Conservation (phyloP, 257 asterid species). For the Haberlea rhodopensis region DNA sequence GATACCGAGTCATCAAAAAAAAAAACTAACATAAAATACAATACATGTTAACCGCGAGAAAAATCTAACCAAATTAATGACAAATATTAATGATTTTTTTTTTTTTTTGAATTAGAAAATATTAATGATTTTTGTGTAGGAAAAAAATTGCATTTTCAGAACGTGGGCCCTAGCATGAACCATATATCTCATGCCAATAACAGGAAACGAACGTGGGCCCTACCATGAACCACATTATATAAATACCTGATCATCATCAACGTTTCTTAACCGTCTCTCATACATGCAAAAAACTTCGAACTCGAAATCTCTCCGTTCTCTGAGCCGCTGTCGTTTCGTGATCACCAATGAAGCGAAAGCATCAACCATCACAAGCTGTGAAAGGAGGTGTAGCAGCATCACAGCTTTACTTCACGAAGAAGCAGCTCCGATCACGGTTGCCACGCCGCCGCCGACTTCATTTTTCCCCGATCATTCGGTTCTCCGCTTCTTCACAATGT, state of each 20-base stretch:
- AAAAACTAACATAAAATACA: no score
- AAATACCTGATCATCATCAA: conserved; percentile 36
- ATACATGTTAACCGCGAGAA: no score
- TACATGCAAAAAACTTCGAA: conserved; percentile 29
- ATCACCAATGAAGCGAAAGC: conserved; percentile 49
- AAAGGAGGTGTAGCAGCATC: conserved; percentile 26
- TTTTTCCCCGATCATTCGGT: conserved; percentile 45
- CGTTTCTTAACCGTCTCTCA: conserved; percentile 44
- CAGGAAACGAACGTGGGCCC: conserved; percentile 27
- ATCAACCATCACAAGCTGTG: conserved; percentile 25
- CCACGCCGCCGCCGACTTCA: conserved; percentile 56
- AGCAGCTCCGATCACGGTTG: conserved; percentile 71
- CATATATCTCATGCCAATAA: no score
- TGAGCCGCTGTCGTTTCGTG: conserved; percentile 7
- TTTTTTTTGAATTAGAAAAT: no score
- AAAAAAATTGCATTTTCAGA: no score
- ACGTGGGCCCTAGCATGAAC: no score
- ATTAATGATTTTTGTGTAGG: no score
- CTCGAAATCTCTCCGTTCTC: conserved; percentile 17
- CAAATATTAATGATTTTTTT: no score
- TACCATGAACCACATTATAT: conserved; percentile 42
- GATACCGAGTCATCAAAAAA: no score
- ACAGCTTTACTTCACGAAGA: conserved; percentile 35
- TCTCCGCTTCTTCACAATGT: conserved; percentile 8
- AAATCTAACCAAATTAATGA: no score